Evolutionary conservation across 2,329 filamentous ascomycete species (phyloP).

Genomic region (Cryphonectria naterciae): DNA sequence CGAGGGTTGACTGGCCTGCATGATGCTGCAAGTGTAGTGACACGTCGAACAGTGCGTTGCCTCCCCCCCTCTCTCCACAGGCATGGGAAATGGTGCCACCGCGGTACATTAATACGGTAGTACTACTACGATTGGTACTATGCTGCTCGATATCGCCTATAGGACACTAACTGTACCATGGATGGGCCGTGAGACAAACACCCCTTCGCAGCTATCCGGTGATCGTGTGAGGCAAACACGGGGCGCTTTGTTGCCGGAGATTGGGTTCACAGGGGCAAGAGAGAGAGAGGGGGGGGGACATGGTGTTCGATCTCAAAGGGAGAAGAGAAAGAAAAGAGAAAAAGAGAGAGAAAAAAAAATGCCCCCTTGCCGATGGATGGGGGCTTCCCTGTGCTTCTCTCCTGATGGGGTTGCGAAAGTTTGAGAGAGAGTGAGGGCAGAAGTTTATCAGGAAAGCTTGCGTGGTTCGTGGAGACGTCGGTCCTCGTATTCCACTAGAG

Average conservation of each 20-base stretch:
- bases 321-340: background rate
- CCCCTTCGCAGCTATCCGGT: background rate
- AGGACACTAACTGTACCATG: background rate
- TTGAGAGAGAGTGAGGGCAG: background rate
- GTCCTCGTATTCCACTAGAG: constrained; percentile 8
- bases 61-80: background rate
- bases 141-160: background rate
- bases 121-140: background rate
- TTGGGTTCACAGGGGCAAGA: background rate
- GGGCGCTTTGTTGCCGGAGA: background rate
- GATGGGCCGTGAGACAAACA: background rate
- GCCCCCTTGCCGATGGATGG: background rate
- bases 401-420: background rate
- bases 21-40: background rate
- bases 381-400: background rate
- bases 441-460: constrained; percentile 13
- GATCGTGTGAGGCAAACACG: background rate
- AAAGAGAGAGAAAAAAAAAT: background rate
- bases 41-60: background rate
- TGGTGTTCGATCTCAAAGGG: background rate
- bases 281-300: background rate
- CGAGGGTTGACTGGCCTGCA: background rate
- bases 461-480: constrained; percentile 13
- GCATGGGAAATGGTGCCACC: background rate
- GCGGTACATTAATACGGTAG: background rate